These are phyloP conservation scores for Stemphylium beticola DNA, from an alignment of 2,329 filamentous ascomycete species.

Conservation along the genomic window DNA sequence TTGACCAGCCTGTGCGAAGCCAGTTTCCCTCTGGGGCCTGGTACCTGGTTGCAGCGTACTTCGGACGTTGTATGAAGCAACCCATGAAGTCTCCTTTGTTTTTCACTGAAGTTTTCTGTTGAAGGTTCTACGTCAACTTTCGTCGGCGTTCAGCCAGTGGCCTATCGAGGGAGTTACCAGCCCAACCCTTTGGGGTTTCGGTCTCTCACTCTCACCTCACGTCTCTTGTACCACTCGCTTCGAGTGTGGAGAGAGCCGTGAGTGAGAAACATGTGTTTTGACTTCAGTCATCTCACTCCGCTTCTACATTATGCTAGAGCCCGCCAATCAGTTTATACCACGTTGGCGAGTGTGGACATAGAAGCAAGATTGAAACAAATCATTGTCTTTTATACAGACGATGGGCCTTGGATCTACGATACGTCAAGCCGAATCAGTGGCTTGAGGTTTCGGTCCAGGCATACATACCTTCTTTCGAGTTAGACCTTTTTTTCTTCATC, in stretches of 20 bases:
- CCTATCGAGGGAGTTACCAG: conserved; percentile 13
- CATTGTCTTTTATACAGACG: conserved; percentile 35
- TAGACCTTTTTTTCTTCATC: neutral
- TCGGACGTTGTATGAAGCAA: conserved; percentile 4
- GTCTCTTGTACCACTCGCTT: conserved; percentile 8
- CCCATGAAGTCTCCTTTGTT: neutral
- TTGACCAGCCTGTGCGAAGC: conserved; percentile 17
- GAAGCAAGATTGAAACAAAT: conserved; percentile 46
- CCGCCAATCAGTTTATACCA: conserved; percentile 44
- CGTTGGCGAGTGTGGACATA: conserved; percentile 52
- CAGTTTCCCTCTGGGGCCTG: neutral
- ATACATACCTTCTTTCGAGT: neutral
- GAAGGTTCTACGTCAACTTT: neutral
- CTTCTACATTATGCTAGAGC: conserved; percentile 53
- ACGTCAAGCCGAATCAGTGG: conserved; percentile 32
- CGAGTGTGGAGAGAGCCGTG: neutral
- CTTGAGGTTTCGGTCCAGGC: conserved; percentile 24
- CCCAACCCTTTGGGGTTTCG: no score
- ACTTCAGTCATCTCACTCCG: conserved; percentile 21
- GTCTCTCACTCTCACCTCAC: conserved; percentile 5
- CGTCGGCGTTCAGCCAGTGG: conserved; percentile 12
- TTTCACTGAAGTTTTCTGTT: neutral
- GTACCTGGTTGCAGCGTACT: conserved; percentile 11
- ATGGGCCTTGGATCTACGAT: conserved; percentile 36
- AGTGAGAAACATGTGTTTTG: neutral